Base-by-base conservation (phyloP, 441 rosid genomes). In the Corymbia calophylla region DNA sequence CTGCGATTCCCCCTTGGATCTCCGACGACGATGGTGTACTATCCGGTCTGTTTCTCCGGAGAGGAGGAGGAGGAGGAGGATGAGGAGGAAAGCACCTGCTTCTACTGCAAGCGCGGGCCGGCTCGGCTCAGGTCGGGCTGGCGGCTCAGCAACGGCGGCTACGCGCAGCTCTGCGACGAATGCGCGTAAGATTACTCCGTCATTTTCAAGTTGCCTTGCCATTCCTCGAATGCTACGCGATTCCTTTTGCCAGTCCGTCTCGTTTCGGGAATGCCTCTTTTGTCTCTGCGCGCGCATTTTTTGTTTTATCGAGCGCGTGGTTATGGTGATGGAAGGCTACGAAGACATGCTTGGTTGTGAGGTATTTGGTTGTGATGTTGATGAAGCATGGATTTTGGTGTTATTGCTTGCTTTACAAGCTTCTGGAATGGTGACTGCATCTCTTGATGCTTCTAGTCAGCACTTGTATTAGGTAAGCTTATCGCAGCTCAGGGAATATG, bases 151-250 rank as follows among this genome's bases (percentile, higher is more conserved):
- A 14, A 1, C 47, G 91, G 92, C 48, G 48, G 90, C 32, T 70
- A 21, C 53, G 92, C 91, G 27, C 56, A 90, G 93, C 92, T 92
- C 86, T 92, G 92, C 64, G 49, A 31, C 6, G 90, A 80, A 44
- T 92, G 93, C 91, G 91, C 88, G 93, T 92, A 91, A 80, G 93
- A 51, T 53, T 31, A 7, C 25, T 44, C 84, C 27, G n/a, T 44
- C 53, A 77, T 87, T 39, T 39, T 87, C 44, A 8, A 29, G 29
- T 53, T 44, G 88, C 47, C 27, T 53, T 60, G 15, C 48, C 70
- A 9, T 66, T 89, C 55, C 23, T 27, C 53, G 23, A 58, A 39
- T 64, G 17, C 35, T 21, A 17, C 32, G 58, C 6, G 32, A 85
- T 62, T 62, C 70, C 44, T 6, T 27, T 47, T 73, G 29, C 9